Conservation (phyloP, 2,329 filamentous ascomycete genomes). For the Aspergillus oerlinghausenensis region DNA sequence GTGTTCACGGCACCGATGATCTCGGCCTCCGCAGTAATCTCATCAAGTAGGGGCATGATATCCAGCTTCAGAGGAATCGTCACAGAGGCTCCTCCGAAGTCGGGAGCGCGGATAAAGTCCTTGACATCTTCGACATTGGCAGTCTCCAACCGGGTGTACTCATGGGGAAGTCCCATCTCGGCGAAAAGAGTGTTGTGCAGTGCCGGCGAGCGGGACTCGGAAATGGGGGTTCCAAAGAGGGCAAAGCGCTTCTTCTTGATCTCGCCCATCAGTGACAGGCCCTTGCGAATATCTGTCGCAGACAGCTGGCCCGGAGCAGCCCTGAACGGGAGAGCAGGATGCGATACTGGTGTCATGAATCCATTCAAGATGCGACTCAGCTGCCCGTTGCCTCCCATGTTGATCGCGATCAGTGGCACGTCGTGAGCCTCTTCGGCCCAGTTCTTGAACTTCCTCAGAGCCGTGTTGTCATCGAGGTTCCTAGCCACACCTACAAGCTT, state of each 20-base stretch:
- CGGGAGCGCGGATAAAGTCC: constrained; percentile 60
- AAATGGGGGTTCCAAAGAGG: constrained; percentile 82
- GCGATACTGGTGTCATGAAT: constrained; percentile 93
- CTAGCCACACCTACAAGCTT: constrained; percentile 85
- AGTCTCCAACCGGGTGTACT: constrained; percentile 75
- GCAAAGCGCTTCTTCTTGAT: constrained; percentile 73
- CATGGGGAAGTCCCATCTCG: constrained; percentile 73
- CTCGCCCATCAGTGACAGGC: constrained; percentile 72
- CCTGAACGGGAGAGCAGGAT: constrained; percentile 82
- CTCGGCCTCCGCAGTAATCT: constrained; percentile 71
- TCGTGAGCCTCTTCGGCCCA: constrained; percentile 69
- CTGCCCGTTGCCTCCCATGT: constrained; percentile 87
- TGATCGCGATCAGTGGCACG: constrained; percentile 87
- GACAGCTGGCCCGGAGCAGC: constrained; percentile 92
- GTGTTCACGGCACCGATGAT: constrained; percentile 94
- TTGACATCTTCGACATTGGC: constrained; percentile 57
- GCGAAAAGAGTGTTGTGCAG: constrained; percentile 84
- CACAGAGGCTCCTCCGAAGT: constrained; percentile 90
- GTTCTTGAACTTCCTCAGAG: constrained; percentile 73
- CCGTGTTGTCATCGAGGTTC: constrained; percentile 77
- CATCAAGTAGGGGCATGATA: constrained; percentile 75
- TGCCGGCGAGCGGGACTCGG: constrained; percentile 75
- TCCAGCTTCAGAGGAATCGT: constrained; percentile 94
- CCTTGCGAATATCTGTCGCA: constrained; percentile 78
- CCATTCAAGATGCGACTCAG: constrained; percentile 84